Evolutionary conservation across 768 basidiomycete species (phyloP).

Genomic region (Hydnum rufescens): DNA sequence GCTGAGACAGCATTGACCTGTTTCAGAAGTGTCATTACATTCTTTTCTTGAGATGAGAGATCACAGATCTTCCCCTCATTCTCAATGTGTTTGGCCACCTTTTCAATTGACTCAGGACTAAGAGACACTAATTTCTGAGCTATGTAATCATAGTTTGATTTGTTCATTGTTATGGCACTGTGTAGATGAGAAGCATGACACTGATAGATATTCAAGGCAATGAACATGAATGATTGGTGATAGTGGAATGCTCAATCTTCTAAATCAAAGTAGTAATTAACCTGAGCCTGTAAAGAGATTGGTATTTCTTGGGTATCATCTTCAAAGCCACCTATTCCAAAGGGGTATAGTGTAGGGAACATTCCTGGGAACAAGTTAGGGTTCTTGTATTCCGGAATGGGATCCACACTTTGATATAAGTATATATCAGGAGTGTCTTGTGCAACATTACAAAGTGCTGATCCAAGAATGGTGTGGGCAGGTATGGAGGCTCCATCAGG

Average conservation of each 20-base stretch:
- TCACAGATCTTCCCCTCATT: background rate
- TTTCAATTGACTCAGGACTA: conserved; percentile 4
- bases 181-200: conserved; percentile 1
- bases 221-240: conserved; percentile 9
- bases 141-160: conserved; percentile 2
- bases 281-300: conserved; percentile 6
- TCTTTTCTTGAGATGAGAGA: background rate
- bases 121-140: conserved; percentile 6
- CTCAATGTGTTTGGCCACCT: conserved; percentile 3
- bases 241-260: conserved; percentile 11
- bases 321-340: conserved; percentile 12
- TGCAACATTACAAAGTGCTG: conserved; percentile 15
- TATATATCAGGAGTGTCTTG: conserved; percentile 13
- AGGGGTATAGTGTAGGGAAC: conserved; percentile 13
- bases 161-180: conserved; percentile 5
- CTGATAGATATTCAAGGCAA: conserved; percentile 13
- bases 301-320: background rate
- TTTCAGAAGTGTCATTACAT: conserved; percentile 9
- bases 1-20: conserved; percentile 9
- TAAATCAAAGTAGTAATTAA: conserved; percentile 6
- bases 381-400: conserved; percentile 1
- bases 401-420: conserved; percentile 10
- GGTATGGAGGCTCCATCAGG: too few species aligned
- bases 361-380: conserved; percentile 10
- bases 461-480: conserved; percentile 14